These are phyloP conservation scores for Russula sp. DNA, from an alignment of 768 basidiomycete species.

Conservation along the genomic window DNA sequence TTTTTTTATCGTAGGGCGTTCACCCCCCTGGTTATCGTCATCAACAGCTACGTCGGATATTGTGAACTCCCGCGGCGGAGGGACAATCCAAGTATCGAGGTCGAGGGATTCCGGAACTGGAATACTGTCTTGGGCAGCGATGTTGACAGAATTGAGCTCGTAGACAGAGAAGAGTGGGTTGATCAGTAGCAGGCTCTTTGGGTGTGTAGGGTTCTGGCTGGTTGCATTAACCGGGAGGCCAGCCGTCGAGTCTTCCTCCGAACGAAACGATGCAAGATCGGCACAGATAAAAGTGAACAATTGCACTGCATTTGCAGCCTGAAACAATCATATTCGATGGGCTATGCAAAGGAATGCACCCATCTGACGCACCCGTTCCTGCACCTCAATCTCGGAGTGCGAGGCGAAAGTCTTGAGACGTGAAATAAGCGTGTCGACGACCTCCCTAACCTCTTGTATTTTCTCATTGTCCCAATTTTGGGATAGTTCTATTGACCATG, in stretches of 20 bases:
- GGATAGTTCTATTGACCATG: conserved; percentile 72
- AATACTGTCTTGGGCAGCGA: conserved; percentile 73
- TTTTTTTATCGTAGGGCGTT: conserved; percentile 27
- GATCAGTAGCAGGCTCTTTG: conserved; percentile 85
- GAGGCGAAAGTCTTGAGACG: conserved; percentile 52
- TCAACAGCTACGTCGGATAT: conserved; percentile 27
- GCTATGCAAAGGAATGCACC: not conserved
- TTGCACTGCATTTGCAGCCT: conserved; percentile 80
- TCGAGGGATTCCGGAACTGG: conserved; percentile 78
- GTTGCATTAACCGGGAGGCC: conserved; percentile 29
- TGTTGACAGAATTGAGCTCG: conserved; percentile 80
- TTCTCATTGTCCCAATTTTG: conserved; percentile 70
- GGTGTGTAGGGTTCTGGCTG: conserved; percentile 52
- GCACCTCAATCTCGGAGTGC: conserved; percentile 76
- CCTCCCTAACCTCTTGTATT: conserved; percentile 52
- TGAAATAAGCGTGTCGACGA: conserved; percentile 54
- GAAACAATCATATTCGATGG: conserved; percentile 11
- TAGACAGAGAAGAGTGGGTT: conserved; percentile 68
- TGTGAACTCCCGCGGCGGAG: conserved; percentile 41
- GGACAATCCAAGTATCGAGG: conserved; percentile 79
- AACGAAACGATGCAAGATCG: conserved; percentile 54
- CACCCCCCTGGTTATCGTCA: conserved; percentile 30
- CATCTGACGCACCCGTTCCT: conserved; percentile 66
- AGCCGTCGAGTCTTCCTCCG: conserved; percentile 32
- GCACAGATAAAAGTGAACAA: conserved; percentile 70